Evolutionary conservation across 352 stramenopile species (phyloP).

Genomic region (Aphanomyces cochlioides): DNA sequence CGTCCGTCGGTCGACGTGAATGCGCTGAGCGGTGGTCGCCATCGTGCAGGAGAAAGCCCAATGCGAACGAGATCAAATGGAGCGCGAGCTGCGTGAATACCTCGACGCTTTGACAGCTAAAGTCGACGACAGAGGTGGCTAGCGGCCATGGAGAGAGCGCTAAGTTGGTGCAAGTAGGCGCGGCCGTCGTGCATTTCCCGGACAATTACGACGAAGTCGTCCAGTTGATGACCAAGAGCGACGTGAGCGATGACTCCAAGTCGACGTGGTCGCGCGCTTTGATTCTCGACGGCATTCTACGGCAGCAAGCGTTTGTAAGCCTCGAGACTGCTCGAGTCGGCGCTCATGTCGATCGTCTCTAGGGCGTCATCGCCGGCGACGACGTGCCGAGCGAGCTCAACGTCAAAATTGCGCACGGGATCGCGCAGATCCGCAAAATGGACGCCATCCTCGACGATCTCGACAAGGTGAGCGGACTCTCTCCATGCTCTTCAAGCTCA

Average conservation of each 20-base stretch:
- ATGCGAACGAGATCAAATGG: not conserved
- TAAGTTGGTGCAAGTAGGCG: not conserved
- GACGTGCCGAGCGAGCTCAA: conserved; percentile 13
- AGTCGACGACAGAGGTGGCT: conserved; percentile 10
- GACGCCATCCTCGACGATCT: conserved; percentile 20
- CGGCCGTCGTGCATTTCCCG: conserved; percentile 19
- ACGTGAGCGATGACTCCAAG: not conserved
- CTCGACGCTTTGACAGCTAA: conserved; percentile 13
- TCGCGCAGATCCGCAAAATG: conserved; percentile 14
- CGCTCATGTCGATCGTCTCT: not conserved
- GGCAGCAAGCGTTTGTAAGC: conserved; percentile 20
- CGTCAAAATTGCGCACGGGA: conserved; percentile 23
- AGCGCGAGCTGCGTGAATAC: conserved; percentile 14
- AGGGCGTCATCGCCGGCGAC: conserved; percentile 15
- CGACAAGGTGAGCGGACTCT: not conserved
- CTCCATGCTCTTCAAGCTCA: not conserved
- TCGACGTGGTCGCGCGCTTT: conserved; percentile 18
- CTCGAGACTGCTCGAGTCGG: not conserved
- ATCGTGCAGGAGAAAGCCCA: conserved; percentile 7
- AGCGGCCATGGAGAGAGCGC: not conserved
- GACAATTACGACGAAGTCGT: conserved; percentile 28
- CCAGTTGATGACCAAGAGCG: conserved; percentile 19
- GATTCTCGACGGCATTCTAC: conserved; percentile 8
- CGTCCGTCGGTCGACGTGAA: not conserved
- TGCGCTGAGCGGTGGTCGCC: not conserved